phyloP scores from a whole-genome alignment of 2,329 filamentous ascomycete species.

The Nemania bipapillata region DNA sequence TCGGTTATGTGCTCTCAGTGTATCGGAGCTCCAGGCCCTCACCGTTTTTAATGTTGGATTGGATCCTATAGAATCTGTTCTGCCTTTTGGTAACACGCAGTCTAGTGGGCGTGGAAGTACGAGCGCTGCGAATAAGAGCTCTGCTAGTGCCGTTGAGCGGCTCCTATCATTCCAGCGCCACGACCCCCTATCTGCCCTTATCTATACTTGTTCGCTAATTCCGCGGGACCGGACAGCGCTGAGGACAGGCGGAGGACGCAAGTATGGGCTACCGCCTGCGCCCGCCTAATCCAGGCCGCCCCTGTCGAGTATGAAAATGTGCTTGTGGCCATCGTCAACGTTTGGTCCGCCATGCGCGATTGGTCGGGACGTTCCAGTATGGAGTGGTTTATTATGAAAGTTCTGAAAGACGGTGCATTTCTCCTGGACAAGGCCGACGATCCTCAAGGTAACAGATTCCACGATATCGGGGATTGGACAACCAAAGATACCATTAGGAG shows the following conservation, averaged over 20 bases:
- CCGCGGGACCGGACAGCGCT: constrained; percentile 79
- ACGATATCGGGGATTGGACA: constrained; percentile 75
- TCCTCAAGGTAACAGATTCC: constrained; percentile 74
- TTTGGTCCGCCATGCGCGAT: constrained; percentile 85
- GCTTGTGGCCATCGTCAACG: constrained; percentile 83
- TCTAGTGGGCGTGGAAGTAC: constrained; percentile 59
- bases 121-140: constrained; percentile 60
- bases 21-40: constrained; percentile 79
- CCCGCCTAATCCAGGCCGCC: constrained; percentile 81
- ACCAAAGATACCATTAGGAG: constrained; percentile 83
- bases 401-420: constrained; percentile 91
- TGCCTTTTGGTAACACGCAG: constrained; percentile 59
- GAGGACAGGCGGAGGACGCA: constrained; percentile 84
- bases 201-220: constrained; percentile 89
- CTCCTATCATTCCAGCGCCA: constrained; percentile 89
- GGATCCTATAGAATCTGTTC: constrained; percentile 84
- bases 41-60: constrained; percentile 80
- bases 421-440: constrained; percentile 86
- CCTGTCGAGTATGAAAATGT: constrained; percentile 63
- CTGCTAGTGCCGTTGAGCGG: constrained; percentile 77
- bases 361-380: constrained; percentile 91
- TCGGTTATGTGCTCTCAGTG: constrained; percentile 78
- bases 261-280: constrained; percentile 88
- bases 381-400: constrained; percentile 94
- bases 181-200: constrained; percentile 83